Conservation (phyloP, 495 filamentous ascomycete genomes). For the Xylaria venustula region DNA sequence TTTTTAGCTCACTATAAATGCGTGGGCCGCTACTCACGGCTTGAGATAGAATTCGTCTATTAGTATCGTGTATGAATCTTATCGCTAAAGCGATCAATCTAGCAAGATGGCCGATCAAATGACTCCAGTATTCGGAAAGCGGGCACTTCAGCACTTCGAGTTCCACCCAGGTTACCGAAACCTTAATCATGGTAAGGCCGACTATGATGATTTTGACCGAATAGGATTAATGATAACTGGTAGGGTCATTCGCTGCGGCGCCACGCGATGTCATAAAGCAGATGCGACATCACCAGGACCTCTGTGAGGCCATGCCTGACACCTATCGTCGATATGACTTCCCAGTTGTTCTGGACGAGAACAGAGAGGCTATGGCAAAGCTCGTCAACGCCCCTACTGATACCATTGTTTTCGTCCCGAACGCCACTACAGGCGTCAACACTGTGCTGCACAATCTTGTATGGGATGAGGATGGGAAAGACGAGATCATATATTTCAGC, state of each 20-base stretch:
- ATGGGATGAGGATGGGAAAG: constrained; percentile 48
- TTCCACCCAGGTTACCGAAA: constrained; percentile 67
- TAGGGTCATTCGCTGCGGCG: constrained; percentile 77
- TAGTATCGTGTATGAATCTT: no score
- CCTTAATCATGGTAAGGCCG: constrained; percentile 73
- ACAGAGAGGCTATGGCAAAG: constrained; percentile 61
- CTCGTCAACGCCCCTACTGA: constrained; percentile 60
- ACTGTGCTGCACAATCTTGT: constrained; percentile 67
- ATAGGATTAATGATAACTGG: background rate
- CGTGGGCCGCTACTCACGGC: no score
- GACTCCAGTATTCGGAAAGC: constrained; percentile 11
- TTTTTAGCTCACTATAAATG: no score
- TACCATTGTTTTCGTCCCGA: constrained; percentile 73
- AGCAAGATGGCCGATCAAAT: background rate
- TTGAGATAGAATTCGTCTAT: background rate
- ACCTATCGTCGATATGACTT: constrained; percentile 66
- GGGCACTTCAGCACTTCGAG: constrained; percentile 55
- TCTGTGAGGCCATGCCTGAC: constrained; percentile 66
- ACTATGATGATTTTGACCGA: background rate
- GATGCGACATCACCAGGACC: constrained; percentile 57
- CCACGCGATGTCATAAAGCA: constrained; percentile 58
- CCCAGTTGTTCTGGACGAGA: constrained; percentile 57
- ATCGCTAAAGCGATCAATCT: background rate
- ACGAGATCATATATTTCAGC: constrained; percentile 66
- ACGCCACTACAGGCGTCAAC: constrained; percentile 73